Conservation (phyloP, 768 basidiomycete genomes). For the Lentinula aciculospora region DNA sequence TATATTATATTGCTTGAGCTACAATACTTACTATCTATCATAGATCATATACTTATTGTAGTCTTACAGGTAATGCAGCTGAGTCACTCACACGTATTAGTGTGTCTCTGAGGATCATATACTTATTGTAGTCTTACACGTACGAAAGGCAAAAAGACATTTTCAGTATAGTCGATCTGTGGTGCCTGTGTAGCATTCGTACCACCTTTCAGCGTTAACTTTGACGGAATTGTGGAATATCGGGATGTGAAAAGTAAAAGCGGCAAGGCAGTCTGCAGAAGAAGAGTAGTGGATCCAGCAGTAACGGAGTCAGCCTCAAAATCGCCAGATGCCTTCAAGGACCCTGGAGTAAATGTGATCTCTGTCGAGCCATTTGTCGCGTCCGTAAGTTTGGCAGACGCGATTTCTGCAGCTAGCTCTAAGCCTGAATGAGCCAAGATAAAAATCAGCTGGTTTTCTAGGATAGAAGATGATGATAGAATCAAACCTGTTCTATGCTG, state of each 20-base stretch:
- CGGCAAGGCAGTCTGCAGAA: constrained; percentile 69
- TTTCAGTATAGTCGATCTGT: constrained; percentile 67
- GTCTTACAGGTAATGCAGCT: no score
- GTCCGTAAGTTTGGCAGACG: constrained; percentile 48
- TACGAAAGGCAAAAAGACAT: constrained; percentile 67
- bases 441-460: background rate
- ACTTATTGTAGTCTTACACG: no score
- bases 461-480: background rate
- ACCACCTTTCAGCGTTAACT: constrained; percentile 57
- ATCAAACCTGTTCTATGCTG: constrained; percentile 64
- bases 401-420: constrained; percentile 57
- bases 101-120: no score
- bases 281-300: constrained; percentile 66
- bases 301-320: constrained; percentile 45
- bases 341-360: constrained; percentile 49
- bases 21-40: no score
- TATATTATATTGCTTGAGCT: no score
- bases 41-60: no score
- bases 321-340: constrained; percentile 32
- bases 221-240: constrained; percentile 27
- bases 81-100: no score
- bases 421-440: constrained; percentile 37
- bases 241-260: constrained; percentile 51
- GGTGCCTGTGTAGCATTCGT: constrained; percentile 71
- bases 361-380: constrained; percentile 45